A percentile compares a stretch with the other conserved stretches of the same genome.
Evolutionary conservation across 495 filamentous ascomycete genomes (phyloP).

Genomic region (Xylaria bambusicola): DNA sequence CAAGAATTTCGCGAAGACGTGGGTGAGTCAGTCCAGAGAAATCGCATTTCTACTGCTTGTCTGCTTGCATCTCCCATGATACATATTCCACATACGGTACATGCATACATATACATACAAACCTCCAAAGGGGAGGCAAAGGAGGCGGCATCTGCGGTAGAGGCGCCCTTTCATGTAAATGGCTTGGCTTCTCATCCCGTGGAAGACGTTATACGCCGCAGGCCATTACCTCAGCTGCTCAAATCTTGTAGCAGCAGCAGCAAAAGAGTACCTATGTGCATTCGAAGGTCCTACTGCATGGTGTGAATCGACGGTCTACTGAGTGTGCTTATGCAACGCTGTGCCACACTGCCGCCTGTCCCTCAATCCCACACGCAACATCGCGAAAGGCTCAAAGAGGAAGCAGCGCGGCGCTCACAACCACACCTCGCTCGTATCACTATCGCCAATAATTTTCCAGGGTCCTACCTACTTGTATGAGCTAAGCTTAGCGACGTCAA

Average conservation of each 20-base stretch:
- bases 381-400: not conserved
- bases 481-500: slow-evolving; percentile 4
- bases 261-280: too few species aligned
- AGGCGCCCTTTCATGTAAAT: not conserved
- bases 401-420: not conserved
- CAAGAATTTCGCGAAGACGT: slow-evolving; percentile 62
- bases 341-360: slow-evolving; percentile 9
- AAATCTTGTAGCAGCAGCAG: too few species aligned
- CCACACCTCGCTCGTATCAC: slow-evolving; percentile 9
- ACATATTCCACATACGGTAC: slow-evolving; percentile 1
- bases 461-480: too few species aligned
- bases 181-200: slow-evolving; percentile 14
- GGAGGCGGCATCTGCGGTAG: slow-evolving; percentile 3
- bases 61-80: too few species aligned
- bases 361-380: slow-evolving; percentile 1
- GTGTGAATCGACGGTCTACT: not conserved
- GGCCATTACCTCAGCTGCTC: not conserved
- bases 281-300: too few species aligned
- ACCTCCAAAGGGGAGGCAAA: not conserved
- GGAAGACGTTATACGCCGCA: not conserved
- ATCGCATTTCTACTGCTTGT: too few species aligned
- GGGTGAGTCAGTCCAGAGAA: slow-evolving; percentile 60
- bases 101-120: too few species aligned
- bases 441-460: slow-evolving; percentile 10
- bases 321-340: not conserved